phyloP scores from a whole-genome alignment of 2,329 filamentous ascomycete species.

The Tolypocladium ophioglossoides region DNA sequence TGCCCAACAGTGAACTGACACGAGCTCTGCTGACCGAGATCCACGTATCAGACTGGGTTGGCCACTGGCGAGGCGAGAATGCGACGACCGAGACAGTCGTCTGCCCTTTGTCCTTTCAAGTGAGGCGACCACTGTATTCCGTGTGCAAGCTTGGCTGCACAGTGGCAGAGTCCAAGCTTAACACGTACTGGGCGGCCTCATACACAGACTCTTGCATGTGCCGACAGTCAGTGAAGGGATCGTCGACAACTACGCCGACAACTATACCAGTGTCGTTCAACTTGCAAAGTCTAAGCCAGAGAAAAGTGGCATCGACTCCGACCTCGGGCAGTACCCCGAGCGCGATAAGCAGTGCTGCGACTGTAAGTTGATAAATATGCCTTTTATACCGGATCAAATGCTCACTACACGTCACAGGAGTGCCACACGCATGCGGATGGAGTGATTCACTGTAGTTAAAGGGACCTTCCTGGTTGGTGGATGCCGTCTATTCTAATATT shows the following conservation, averaged over 20 bases:
- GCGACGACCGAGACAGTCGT: constrained; percentile 59
- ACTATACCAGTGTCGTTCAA: constrained; percentile 42
- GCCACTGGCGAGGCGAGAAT: constrained; percentile 58
- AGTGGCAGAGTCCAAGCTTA: constrained; percentile 42
- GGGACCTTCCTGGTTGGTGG: too few species aligned
- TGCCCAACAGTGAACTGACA: background rate
- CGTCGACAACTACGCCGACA: constrained; percentile 53
- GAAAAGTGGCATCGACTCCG: constrained; percentile 36
- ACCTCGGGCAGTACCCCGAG: background rate
- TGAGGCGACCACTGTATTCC: constrained; percentile 44
- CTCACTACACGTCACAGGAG: background rate
- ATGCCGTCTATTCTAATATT: too few species aligned
- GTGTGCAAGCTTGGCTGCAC: constrained; percentile 55
- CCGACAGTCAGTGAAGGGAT: constrained; percentile 46
- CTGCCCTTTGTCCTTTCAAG: constrained; percentile 50
- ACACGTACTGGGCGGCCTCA: constrained; percentile 55
- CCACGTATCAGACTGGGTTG: constrained; percentile 43
- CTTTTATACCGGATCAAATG: background rate
- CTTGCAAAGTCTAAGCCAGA: constrained; percentile 37
- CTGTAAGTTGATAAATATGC: background rate
- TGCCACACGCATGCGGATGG: background rate
- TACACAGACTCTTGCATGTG: constrained; percentile 57
- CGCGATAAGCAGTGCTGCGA: background rate
- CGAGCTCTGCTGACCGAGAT: background rate
- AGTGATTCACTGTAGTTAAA: background rate